Evolutionary conservation across 768 basidiomycete genomes (phyloP), one percentile per base, ranked within the genome.

Genomic region (Leccinum ochraceum): DNA sequence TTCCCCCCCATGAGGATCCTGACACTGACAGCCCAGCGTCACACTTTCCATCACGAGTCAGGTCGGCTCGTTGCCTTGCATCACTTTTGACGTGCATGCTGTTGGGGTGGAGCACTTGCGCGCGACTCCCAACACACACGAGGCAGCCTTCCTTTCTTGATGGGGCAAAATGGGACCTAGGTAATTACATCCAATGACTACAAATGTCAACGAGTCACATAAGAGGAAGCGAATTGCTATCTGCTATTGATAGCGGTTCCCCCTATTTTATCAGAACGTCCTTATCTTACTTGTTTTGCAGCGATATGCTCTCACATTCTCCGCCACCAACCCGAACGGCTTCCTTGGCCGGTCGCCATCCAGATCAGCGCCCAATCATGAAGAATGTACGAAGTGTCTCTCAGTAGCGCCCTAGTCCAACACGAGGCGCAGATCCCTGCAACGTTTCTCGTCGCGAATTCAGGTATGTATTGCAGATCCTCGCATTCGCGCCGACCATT

Each of bases 121-220:
- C 24, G 53, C 53, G n/a, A 62, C 49, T 32, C 48, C 50, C 42
- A 44, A 20, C 36, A 3, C 28, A 48, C 62, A 65, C 62, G 66
- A 66, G 66, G 62, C 66, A 16, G 54, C 66, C 66, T 63, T 64
- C 49, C 65, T 63, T 66, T 63, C 64, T 54, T 11, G 50, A 50
- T 52, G 20, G 51, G 32, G 37, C 11, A 61, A 58, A 24, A 36
- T 16, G 20, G 39, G 30, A 20, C 61, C 48, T 62, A 16, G n/a
- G 52, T 60, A 53, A 60, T 52, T 59, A 61, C 46, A 50, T 51
- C 1, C 37, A n/a, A 55, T 61, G 48, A 55, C 52, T 13, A 16
- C 48, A 44, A 16, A 34, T 24, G 34, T 53, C 16, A 49, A n/a
- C 32, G 26, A n/a, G 32, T 64, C 56, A 64, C 58, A 57, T 54